Conservation (phyloP, 306 rosid species). For the Lotus japonicus region DNA sequence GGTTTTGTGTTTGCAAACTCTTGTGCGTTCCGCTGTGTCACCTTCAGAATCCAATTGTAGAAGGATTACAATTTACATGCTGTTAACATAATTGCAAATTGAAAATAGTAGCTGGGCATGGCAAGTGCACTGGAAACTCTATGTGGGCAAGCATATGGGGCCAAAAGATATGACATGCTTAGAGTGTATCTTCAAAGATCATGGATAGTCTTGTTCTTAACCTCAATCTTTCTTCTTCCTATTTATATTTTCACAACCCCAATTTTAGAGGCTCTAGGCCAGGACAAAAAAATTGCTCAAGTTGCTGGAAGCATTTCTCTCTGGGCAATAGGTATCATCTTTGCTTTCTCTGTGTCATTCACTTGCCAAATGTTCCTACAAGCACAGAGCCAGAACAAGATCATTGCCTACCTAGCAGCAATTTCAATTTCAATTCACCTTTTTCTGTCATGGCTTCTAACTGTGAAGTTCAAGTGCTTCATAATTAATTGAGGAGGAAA, state of each 20-base stretch:
- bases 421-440: slow-evolving; percentile 36
- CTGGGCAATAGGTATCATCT: slow-evolving; percentile 43
- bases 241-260: slow-evolving; percentile 44
- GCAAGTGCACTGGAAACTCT: slow-evolving; percentile 69
- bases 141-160: slow-evolving; percentile 70
- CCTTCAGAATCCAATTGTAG: too few species aligned
- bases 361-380: slow-evolving; percentile 63
- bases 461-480: slow-evolving; percentile 29
- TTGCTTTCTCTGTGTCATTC: slow-evolving; percentile 34
- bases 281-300: slow-evolving; percentile 31
- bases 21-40: too few species aligned
- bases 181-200: slow-evolving; percentile 68
- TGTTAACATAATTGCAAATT: not conserved
- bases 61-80: not conserved
- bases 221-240: slow-evolving; percentile 37
- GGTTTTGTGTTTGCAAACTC: too few species aligned
- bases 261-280: slow-evolving; percentile 41
- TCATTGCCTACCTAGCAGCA: slow-evolving; percentile 48
- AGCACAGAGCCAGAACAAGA: slow-evolving; percentile 55
- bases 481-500: too few species aligned
- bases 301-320: slow-evolving; percentile 43
- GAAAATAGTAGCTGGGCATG: slow-evolving; percentile 51
- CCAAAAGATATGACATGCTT: slow-evolving; percentile 47
- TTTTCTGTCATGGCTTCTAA: slow-evolving; percentile 49
- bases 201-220: slow-evolving; percentile 43